These are phyloP conservation scores for Capronia coronata DNA, from an alignment of 2,329 filamentous ascomycete genomes.

Conservation along the genomic window DNA sequence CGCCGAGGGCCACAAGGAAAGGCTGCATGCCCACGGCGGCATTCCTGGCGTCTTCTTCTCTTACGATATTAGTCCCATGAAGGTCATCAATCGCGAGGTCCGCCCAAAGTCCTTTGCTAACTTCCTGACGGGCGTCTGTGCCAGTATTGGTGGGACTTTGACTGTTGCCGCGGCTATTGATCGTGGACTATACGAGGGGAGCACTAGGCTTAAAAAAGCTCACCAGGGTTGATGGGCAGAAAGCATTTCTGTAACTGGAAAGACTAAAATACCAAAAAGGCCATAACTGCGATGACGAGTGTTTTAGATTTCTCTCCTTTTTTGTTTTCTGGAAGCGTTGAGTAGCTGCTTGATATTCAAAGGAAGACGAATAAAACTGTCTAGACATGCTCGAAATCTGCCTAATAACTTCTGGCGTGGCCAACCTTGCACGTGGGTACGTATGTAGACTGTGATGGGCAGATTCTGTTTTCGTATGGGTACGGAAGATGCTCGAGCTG, in stretches of 20 bases:
- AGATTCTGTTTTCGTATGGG: no score
- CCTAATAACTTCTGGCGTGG: no score
- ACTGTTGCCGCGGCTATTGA: slow-evolving; percentile 94
- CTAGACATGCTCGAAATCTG: no score
- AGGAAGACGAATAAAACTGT: no score
- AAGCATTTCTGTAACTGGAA: not conserved
- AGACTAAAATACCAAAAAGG: not conserved
- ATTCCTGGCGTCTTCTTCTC: slow-evolving; percentile 98
- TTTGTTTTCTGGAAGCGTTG: no score
- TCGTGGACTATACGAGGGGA: slow-evolving; percentile 83
- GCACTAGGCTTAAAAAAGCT: slow-evolving; percentile 77
- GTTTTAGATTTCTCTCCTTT: no score
- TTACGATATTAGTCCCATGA: slow-evolving; percentile 99
- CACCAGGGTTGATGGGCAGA: slow-evolving; percentile 49
- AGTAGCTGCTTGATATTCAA: no score
- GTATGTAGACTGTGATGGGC: no score
- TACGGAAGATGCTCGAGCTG: no score
- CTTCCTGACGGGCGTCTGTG: slow-evolving; percentile 90
- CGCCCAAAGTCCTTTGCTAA: slow-evolving; percentile 81
- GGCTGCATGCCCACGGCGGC: slow-evolving; percentile 79
- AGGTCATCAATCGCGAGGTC: slow-evolving; percentile 94
- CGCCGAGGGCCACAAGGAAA: slow-evolving; percentile 84
- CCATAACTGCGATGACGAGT: no score
- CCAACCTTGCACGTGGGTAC: no score
- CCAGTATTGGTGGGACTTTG: slow-evolving; percentile 86